These are phyloP conservation scores for Apophysomyces elegans DNA, from an alignment of 371 early-diverging fungal species.

Conservation along the genomic window DNA sequence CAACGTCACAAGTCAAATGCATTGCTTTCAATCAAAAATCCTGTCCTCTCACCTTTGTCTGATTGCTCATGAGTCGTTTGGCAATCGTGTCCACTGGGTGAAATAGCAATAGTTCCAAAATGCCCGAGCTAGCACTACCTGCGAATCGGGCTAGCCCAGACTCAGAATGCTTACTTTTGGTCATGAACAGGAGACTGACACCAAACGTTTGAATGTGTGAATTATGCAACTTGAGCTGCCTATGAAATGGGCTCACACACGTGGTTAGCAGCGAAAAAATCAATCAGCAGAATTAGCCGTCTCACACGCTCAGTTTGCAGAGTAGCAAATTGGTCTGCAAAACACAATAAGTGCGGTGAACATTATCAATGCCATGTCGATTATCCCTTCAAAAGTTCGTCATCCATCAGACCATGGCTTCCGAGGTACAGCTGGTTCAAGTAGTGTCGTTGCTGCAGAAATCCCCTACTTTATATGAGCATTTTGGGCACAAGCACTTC, in stretches of 20 bases:
- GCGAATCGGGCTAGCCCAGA: conserved; percentile 85
- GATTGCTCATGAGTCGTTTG: conserved; percentile 96
- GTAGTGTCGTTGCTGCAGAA: too few relatives aligned
- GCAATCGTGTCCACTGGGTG: conserved; percentile 98
- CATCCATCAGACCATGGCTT: too few relatives aligned
- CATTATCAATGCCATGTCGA: too few relatives aligned
- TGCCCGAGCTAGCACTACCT: conserved; percentile 92
- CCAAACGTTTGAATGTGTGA: conserved; percentile 13
- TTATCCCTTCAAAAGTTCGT: too few relatives aligned
- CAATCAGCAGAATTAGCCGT: neutral
- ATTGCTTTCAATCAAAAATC: too few relatives aligned
- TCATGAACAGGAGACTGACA: conserved; percentile 62
- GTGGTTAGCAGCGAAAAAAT: neutral
- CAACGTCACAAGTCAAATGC: neutral
- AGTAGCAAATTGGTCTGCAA: too few relatives aligned
- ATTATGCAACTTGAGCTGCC: neutral
- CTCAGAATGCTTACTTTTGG: conserved; percentile 70
- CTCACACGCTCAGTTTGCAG: too few relatives aligned
- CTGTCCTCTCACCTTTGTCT: neutral
- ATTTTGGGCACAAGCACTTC: too few relatives aligned
- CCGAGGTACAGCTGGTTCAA: too few relatives aligned
- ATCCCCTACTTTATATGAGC: too few relatives aligned
- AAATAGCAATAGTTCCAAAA: conserved; percentile 93
- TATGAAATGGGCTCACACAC: neutral
- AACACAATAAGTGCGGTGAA: too few relatives aligned